Percentiles rank a stretch among this genome's conserved stretches.
Evolutionary conservation across 352 stramenopile species (phyloP).

Genomic region (Phytophthora fragariae): DNA sequence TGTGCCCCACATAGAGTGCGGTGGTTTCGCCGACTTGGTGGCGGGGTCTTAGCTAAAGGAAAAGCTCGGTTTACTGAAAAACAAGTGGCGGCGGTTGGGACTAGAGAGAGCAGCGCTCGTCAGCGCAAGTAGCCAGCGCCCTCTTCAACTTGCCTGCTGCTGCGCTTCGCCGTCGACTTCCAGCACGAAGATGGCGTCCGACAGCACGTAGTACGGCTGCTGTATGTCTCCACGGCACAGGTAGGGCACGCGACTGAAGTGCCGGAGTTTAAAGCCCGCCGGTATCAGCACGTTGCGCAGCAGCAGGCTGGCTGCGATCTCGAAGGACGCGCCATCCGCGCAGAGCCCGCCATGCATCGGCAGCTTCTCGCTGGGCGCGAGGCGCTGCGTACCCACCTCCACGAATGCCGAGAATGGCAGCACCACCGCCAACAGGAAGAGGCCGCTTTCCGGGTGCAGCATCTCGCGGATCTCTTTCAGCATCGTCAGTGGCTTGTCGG

Average conservation of each 20-base stretch:
- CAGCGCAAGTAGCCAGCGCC: not conserved
- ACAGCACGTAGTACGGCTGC: slow-evolving; percentile 86
- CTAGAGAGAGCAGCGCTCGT: slow-evolving; percentile 11
- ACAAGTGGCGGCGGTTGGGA: slow-evolving; percentile 8
- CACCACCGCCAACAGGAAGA: slow-evolving; percentile 83
- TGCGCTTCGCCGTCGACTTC: slow-evolving; percentile 50
- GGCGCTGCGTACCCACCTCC: slow-evolving; percentile 73
- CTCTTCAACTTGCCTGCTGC: slow-evolving; percentile 22
- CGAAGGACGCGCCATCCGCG: slow-evolving; percentile 68
- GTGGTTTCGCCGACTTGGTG: slow-evolving; percentile 15
- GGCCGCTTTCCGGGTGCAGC: slow-evolving; percentile 71
- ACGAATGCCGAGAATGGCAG: slow-evolving; percentile 86
- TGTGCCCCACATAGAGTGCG: not conserved
- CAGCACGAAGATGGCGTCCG: slow-evolving; percentile 87
- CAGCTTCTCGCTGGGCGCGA: slow-evolving; percentile 67
- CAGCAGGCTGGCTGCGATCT: slow-evolving; percentile 65
- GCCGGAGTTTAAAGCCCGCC: slow-evolving; percentile 78
- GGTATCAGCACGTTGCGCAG: slow-evolving; percentile 73
- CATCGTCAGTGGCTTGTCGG: slow-evolving; percentile 84
- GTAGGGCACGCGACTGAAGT: slow-evolving; percentile 87
- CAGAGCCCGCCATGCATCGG: slow-evolving; percentile 76
- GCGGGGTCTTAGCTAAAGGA: slow-evolving; percentile 7
- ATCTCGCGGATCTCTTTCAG: slow-evolving; percentile 77
- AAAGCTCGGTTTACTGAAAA: slow-evolving; percentile 31
- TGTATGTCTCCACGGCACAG: slow-evolving; percentile 80